These are phyloP conservation scores for Pythium graminicola DNA, from an alignment of 352 stramenopile genomes.

Conservation along the genomic window DNA sequence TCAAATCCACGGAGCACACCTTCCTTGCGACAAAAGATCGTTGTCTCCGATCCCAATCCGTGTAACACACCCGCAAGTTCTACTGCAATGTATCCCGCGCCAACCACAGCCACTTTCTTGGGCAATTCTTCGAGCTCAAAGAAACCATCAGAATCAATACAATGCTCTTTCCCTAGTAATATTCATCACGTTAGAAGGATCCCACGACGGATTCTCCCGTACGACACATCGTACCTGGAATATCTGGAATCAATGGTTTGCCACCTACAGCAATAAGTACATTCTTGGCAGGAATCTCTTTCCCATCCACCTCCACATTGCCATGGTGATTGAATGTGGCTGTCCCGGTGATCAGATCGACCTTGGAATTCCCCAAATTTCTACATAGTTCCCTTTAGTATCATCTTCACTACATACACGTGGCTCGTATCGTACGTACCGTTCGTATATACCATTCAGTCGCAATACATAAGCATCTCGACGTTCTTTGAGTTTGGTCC, in stretches of 20 bases:
- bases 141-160: slow-evolving; percentile 95
- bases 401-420: too few species aligned
- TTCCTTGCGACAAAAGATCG: slow-evolving; percentile 85
- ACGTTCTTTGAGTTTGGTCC: slow-evolving; percentile 86
- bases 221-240: slow-evolving; percentile 36
- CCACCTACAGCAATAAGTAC: slow-evolving; percentile 95
- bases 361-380: slow-evolving; percentile 88
- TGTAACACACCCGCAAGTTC: slow-evolving; percentile 96
- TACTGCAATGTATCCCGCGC: slow-evolving; percentile 98
- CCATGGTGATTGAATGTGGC: slow-evolving; percentile 75
- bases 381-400: too few species aligned
- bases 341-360: slow-evolving; percentile 85
- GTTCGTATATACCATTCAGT: slow-evolving; percentile 96
- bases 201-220: too few species aligned
- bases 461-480: slow-evolving; percentile 93
- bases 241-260: slow-evolving; percentile 69
- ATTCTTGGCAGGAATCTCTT: slow-evolving; percentile 80
- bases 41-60: slow-evolving; percentile 88
- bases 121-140: slow-evolving; percentile 94
- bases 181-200: too few species aligned
- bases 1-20: slow-evolving; percentile 89
- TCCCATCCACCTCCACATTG: slow-evolving; percentile 74
- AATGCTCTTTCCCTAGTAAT: slow-evolving; percentile 86
- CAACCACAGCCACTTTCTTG: slow-evolving; percentile 92
- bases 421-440: slow-evolving; percentile 26